Conservation (phyloP, 1,284 basidiomycete species). For the Gomphus sp. region DNA sequence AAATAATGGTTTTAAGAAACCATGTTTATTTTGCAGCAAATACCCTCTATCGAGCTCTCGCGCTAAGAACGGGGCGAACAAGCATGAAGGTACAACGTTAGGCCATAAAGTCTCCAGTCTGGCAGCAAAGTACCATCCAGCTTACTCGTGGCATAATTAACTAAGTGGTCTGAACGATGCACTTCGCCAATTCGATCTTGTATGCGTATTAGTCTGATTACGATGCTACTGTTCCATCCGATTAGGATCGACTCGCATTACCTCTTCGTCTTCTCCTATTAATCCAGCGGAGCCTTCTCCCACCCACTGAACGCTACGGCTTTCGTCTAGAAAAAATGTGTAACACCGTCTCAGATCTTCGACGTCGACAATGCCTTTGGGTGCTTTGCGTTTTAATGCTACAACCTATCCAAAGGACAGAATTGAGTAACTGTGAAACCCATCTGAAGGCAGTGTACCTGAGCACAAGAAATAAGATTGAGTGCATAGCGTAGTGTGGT, state of each 20-base stretch:
- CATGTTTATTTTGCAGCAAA: too few relatives aligned
- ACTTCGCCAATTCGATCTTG: too few relatives aligned
- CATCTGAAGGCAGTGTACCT: constrained; percentile 37
- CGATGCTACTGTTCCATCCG: constrained; percentile 9
- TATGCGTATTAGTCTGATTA: too few relatives aligned
- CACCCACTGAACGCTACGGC: constrained; percentile 89
- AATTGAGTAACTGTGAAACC: background rate
- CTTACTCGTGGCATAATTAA: too few relatives aligned
- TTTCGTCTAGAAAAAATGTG: constrained; percentile 91
- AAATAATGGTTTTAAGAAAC: too few relatives aligned
- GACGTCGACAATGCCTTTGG: constrained; percentile 50
- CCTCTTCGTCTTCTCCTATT: constrained; percentile 31
- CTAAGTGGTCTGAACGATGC: too few relatives aligned
- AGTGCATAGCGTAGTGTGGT: constrained; percentile 87
- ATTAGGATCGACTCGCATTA: background rate
- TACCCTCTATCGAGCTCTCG: too few relatives aligned
- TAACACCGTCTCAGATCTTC: constrained; percentile 82
- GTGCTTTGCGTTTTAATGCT: constrained; percentile 10
- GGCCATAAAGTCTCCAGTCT: too few relatives aligned
- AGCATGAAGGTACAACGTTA: too few relatives aligned
- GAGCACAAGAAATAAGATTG: constrained; percentile 87
- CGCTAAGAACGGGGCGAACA: too few relatives aligned
- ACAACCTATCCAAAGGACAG: background rate
- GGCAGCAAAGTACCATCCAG: too few relatives aligned
- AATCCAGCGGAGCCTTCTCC: constrained; percentile 70